Evolutionary conservation across 805 yeast species (phyloP).

Genomic region (Kuraishia ogatae): DNA sequence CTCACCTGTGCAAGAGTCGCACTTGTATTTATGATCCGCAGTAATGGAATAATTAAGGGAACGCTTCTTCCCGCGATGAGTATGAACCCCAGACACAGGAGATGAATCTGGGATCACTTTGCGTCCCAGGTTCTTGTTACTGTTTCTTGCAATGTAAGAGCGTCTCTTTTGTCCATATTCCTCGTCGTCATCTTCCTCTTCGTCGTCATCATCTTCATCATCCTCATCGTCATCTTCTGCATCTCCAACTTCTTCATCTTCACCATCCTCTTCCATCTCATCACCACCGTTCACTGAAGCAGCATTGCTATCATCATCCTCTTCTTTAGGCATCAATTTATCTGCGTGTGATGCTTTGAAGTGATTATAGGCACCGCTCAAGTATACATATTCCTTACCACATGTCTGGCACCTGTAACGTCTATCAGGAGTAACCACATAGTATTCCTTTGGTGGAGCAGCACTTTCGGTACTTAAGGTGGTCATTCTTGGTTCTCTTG

Average conservation of each 20-base stretch:
- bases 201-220: constrained; percentile 1
- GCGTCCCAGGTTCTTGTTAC: constrained; percentile 1
- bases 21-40: constrained; percentile 11
- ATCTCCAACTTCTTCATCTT: background rate
- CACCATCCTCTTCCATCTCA: background rate
- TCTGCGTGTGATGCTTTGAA: background rate
- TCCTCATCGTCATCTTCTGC: constrained; percentile 1
- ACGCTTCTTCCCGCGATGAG: constrained; percentile 3
- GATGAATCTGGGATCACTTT: constrained; percentile 1
- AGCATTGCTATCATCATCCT: background rate
- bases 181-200: constrained; percentile 3
- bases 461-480: background rate
- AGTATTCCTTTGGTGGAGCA: background rate
- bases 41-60: constrained; percentile 13
- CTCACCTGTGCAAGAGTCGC: constrained; percentile 10
- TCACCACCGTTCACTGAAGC: constrained; percentile 3
- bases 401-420: background rate
- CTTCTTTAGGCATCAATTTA: background rate
- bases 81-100: background rate
- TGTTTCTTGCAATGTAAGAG: background rate
- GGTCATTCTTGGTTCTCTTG: background rate
- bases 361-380: background rate
- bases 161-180: constrained; percentile 7
- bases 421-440: background rate
- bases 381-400: background rate